Evolutionary conservation across 2,329 filamentous ascomycete species (phyloP), one percentile per base, ranked within the genome.

Genomic region (Orbilia blumenaviensis): DNA sequence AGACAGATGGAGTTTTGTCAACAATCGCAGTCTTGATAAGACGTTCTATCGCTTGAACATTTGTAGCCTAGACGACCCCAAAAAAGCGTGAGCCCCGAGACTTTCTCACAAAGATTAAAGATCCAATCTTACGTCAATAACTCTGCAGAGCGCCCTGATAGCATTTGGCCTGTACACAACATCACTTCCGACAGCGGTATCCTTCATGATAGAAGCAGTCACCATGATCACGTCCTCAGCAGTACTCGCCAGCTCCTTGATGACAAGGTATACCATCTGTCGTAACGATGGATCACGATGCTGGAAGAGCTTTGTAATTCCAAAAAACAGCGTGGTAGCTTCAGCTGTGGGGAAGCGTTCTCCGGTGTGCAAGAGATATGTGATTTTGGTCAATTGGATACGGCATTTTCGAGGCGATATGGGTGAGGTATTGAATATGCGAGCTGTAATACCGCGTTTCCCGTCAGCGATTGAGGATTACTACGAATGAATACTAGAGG

Each of bases 181-280:
- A 82, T 98, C 95, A 81, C 93, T 97, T 81, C 94, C 92, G 78
- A 96, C 93, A 62, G 94, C 93, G 9, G 94, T 97, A 83, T 99
- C 95, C 87, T 99, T 99, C 95, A 98, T 99, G 81, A 99, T 97
- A 80, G 94, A 97, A 84, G 93, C 96, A 16, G 95, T 99, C 78
- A 97, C 95, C 95, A 99, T 98, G 83, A 99, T 99, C 79, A 97
- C 96, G 87, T 99, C 95, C 86, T 98, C 93, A 73, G 95, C 95
- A 23, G 93, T 97, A 83, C 90, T 89, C 80, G 94, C 93, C 81
- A 99, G 87, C 88, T 99, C 95, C 89, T 98, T 99, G 86, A 98
- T 92, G 83, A 97, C 90, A 79, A 98, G 88, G 85, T 98, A 96
- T 61, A 99, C 94, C 94, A 98, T 97, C 87, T 99, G 95, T 81